Evolutionary conservation across 495 filamentous ascomycete species (phyloP).

Genomic region (Neurospora sublineolata): DNA sequence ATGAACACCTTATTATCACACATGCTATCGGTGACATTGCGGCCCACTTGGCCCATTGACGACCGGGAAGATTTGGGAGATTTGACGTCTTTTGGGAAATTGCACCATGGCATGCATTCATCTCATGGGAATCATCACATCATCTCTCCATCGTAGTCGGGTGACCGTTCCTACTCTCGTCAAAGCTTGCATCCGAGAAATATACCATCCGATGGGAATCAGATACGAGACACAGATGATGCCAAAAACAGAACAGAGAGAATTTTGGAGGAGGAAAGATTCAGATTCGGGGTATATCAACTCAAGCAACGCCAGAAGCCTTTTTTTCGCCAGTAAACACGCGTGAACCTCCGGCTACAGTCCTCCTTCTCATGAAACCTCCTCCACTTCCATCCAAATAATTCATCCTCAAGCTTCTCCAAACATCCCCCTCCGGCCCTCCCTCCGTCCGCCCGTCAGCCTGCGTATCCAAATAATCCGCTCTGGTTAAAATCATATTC

Average conservation of each 20-base stretch:
- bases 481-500: not conserved
- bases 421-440: not conserved
- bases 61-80: not conserved
- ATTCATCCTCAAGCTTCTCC: not conserved
- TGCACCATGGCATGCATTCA: not conserved
- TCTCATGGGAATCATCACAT: not conserved
- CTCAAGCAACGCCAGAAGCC: not conserved
- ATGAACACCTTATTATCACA: not conserved
- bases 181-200: not conserved
- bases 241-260: not conserved
- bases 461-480: not conserved
- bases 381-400: not conserved
- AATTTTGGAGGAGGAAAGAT: not conserved
- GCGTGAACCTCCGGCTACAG: not conserved
- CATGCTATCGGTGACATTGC: not conserved
- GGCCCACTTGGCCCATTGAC: too few relatives aligned
- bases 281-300: not conserved
- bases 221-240: not conserved
- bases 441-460: not conserved
- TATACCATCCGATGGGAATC: not conserved
- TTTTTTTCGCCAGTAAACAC: not conserved
- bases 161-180: not conserved
- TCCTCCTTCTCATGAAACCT: not conserved
- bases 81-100: not conserved
- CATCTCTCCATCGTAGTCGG: not conserved